Base-by-base conservation (phyloP, 352 stramenopile genomes). In the Globisporangium cystogenes region DNA sequence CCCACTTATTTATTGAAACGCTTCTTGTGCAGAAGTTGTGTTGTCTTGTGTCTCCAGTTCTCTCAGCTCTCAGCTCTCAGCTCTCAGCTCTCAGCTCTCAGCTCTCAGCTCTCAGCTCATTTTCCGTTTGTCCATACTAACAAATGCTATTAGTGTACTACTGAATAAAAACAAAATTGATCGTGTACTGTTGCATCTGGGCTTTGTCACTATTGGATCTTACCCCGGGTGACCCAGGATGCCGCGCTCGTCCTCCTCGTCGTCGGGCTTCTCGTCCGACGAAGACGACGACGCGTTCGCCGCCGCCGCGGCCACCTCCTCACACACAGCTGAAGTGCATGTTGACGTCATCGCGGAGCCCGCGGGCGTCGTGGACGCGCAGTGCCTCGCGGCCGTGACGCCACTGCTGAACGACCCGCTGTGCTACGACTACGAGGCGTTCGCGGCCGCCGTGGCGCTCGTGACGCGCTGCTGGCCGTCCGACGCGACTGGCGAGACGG, bases 191-290 rank as follows among this genome's bases (percentile, higher is more conserved):
- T 29, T 5, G 26, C 2, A 29, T 29, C 2, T 5, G 26, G 5
- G 5, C 5, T 29, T 29, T 5, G 26, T 29, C 26, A 29, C 26
- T 29, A 29, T 29, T 29, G 26, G 3, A 29, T 29, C 3, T 29
- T 29, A 2, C 26, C 26, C 2, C 26, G 5, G 5, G 26, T 29
- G 2, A 46, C 1, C 5, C 7, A 37, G 4, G 14, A 55, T 55
- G 49, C 8, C 37, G 12, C 49, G 21, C 4, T 4, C 41, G 3
- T 57, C 51, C n/a, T 37, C 40, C 15, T 44, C 51, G n/a, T 75
- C 70, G 45, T 81, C 70, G 14, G 59, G 58, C 23, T 77, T 77
- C 54, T 81, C 70, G 16, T 77, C 67, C 36, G 65, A 77, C 37
- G 68, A 77, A 24, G 65, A 76, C 18, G 61, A 68, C 29, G 54